phyloP scores from a whole-genome alignment of 164 flowering plant genomes.

The Buxus sempervirens region DNA sequence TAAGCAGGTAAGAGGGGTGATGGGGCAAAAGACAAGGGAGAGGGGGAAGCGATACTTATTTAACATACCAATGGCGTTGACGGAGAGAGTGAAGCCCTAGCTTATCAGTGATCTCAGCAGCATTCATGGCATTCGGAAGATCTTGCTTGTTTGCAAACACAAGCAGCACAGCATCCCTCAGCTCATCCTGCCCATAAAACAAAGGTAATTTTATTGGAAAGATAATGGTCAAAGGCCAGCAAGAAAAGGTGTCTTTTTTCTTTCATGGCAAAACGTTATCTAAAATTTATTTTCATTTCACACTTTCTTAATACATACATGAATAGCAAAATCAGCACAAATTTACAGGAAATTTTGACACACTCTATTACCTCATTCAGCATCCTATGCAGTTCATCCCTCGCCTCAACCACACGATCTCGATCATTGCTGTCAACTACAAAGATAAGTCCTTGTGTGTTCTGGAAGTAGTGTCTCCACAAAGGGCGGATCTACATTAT shows the following conservation, averaged over 20 bases:
- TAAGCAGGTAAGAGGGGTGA: background rate
- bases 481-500: conserved; percentile 55
- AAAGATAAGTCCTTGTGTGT: conserved; percentile 75
- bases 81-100: conserved; percentile 82
- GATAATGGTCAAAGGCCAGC: background rate
- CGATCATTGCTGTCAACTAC: conserved; percentile 80
- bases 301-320: background rate
- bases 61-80: conserved; percentile 69
- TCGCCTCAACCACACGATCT: conserved; percentile 72
- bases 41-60: background rate
- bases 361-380: conserved; percentile 50
- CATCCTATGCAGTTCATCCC: conserved; percentile 79
- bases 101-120: conserved; percentile 85
- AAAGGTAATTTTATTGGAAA: background rate
- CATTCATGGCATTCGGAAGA: conserved; percentile 90
- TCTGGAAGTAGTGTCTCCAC: conserved; percentile 85
- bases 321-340: background rate
- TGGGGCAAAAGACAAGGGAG: too few species aligned
- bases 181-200: conserved; percentile 47
- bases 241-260: too few species aligned
- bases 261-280: background rate
- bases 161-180: conserved; percentile 75
- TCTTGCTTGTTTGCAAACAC: conserved; percentile 93
- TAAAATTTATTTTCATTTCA: background rate
- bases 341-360: background rate